A percentile compares a stretch with the other conserved stretches of the same genome.
phyloP scores from a whole-genome alignment of 495 filamentous ascomycete genomes.

The Lophiostoma macrostomum region DNA sequence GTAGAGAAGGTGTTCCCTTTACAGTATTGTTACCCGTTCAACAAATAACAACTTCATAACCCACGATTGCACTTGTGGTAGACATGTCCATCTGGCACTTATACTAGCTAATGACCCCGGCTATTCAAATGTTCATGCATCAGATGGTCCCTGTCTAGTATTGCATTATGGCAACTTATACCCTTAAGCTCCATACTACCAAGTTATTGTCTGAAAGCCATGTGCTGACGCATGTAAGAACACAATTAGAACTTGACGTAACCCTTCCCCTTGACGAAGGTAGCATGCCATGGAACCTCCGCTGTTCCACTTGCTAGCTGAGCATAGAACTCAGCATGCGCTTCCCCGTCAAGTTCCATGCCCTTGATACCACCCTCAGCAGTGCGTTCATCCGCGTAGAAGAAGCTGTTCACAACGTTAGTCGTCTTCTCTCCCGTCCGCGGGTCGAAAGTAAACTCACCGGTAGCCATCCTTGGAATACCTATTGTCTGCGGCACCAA shows the following conservation, averaged over 20 bases:
- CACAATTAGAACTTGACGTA: slow-evolving; percentile 35
- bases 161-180: too few species aligned
- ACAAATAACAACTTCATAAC: too few species aligned
- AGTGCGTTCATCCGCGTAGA: slow-evolving; percentile 44
- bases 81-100: too few species aligned
- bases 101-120: too few species aligned
- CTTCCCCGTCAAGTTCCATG: slow-evolving; percentile 34
- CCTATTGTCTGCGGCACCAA: slow-evolving; percentile 41
- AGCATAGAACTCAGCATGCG: slow-evolving; percentile 43
- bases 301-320: slow-evolving; percentile 36
- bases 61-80: too few species aligned
- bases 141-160: too few species aligned
- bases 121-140: too few species aligned
- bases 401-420: slow-evolving; percentile 37
- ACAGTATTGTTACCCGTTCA: too few species aligned
- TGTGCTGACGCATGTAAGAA: too few species aligned
- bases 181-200: too few species aligned
- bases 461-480: slow-evolving; percentile 41
- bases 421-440: slow-evolving; percentile 7
- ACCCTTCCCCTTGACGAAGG: slow-evolving; percentile 44
- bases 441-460: slow-evolving; percentile 35
- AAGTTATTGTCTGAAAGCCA: too few species aligned
- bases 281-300: slow-evolving; percentile 43
- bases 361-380: slow-evolving; percentile 36
- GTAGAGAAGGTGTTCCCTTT: too few species aligned